Evolutionary conservation across 768 basidiomycete genomes (phyloP).

Genomic region (Mycena epipterygia): DNA sequence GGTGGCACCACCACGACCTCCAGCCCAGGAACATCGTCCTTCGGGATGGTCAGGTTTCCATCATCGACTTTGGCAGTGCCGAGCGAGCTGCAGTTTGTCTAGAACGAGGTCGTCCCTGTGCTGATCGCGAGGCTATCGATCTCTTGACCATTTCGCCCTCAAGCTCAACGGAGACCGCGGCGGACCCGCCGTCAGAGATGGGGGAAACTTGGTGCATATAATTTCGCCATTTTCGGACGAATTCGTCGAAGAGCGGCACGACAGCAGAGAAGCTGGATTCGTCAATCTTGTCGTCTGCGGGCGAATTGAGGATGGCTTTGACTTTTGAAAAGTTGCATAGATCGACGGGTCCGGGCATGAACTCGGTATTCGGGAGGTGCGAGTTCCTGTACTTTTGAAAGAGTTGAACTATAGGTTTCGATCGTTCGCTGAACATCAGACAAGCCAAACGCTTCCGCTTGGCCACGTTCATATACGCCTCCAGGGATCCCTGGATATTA

Average conservation of each 20-base stretch:
- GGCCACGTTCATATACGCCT: background rate
- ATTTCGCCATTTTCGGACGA: background rate
- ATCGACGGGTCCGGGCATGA: conserved; percentile 20
- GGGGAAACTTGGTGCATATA: background rate
- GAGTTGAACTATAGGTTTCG: conserved; percentile 15
- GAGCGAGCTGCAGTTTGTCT: no score
- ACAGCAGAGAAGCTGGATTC: background rate
- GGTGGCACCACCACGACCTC: no score
- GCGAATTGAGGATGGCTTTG: conserved; percentile 1
- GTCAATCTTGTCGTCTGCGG: background rate
- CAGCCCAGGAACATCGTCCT: no score
- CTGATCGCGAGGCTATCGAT: no score
- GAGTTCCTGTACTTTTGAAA: conserved; percentile 14
- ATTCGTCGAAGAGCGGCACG: background rate
- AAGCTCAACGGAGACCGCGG: no score
- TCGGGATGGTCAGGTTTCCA: no score
- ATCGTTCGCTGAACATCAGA: conserved; percentile 7
- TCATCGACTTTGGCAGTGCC: no score
- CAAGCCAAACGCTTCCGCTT: conserved; percentile 7
- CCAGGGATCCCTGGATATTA: background rate
- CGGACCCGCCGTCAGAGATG: no score
- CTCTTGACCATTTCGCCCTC: no score
- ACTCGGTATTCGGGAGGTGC: conserved; percentile 8
- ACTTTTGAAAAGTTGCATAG: background rate
- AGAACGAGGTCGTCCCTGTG: no score